Conservation (phyloP, 208 protist species). For the Trypanosoma boissoni region DNA sequence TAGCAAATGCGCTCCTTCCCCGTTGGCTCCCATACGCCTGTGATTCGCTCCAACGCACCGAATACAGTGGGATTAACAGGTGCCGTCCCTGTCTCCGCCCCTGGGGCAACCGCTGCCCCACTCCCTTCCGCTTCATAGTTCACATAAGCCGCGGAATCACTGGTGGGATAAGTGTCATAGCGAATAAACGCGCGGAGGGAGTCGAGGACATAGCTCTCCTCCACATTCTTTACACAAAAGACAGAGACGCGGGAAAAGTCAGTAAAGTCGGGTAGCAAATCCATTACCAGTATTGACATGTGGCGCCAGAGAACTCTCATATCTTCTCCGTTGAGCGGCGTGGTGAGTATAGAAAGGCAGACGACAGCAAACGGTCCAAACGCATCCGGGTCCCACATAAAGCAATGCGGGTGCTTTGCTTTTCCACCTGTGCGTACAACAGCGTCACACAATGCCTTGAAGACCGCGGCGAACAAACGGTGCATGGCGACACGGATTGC, state of each 20-base stretch:
- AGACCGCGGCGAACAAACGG: conserved; percentile 39
- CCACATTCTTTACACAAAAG: conserved; percentile 32
- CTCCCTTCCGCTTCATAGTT: neutral
- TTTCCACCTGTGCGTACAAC: conserved; percentile 29
- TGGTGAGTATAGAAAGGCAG: conserved; percentile 52
- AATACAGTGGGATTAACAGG: conserved; percentile 9
- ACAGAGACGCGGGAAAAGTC: conserved; percentile 44
- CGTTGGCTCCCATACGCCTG: conserved; percentile 20
- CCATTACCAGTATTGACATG: conserved; percentile 37
- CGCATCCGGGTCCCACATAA: conserved; percentile 53
- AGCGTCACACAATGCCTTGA: conserved; percentile 29
- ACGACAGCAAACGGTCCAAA: conserved; percentile 55
- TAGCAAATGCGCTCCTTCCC: conserved; percentile 15
- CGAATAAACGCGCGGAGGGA: conserved; percentile 10
- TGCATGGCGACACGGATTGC: conserved; percentile 47
- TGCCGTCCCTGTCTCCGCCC: neutral
- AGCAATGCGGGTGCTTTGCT: conserved; percentile 45
- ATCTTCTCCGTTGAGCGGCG: conserved; percentile 51
- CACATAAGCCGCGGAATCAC: neutral
- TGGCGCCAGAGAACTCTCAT: conserved; percentile 27
- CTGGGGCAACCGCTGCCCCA: neutral
- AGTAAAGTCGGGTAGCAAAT: conserved; percentile 53
- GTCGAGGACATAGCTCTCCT: conserved; percentile 22
- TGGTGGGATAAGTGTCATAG: neutral
- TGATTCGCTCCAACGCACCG: conserved; percentile 13